Evolutionary conservation across 306 rosid genomes (phyloP), one percentile per base, ranked within the genome.

Genomic region (Astragalus glycyphyllos): DNA sequence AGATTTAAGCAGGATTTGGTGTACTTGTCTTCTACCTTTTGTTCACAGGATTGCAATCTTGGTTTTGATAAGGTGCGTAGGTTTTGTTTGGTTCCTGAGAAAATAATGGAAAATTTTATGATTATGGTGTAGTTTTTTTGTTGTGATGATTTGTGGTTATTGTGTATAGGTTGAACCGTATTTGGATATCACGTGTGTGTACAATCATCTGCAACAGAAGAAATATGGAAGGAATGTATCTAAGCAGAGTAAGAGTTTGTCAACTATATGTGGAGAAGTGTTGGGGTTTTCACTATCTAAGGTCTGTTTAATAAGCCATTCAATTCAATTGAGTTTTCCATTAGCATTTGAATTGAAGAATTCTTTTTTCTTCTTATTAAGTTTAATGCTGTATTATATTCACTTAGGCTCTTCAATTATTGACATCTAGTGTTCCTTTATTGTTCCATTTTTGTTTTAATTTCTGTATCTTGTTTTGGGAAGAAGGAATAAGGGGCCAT

Each of bases 1-100:
- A 74, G 91, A 53, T 93, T 93, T 76, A 93, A 93, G 84, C 98
- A 93, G 71, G 97, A 90, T 86, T 89, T 90, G 71, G 70, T 75
- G 0, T 90, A 85, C 83, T 32, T 88, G 74, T 90, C 97, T 4
- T 82, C 93, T 8, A 93, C 96, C 38, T 93, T 93, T 76, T 65
- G 74, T 75, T 68, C 88, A 6, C 76, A 85, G 29, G 97, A 87
- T 57, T 88, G 90, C 47, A 81, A 81, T 72, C 79, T 83, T 55
- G 94, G 98, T 51, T 89, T 93, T 61, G 86, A 85, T 35, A 83
- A 60, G 83, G 96, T 90, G 14, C 16, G 48, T 48, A 26, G 3
- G 23, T 20, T 58, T 64, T 77, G 82, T 74, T 61, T 76, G 51
- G 34, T 26, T 69, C 29, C 67, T 6, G 47, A 20, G 54, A 57